Conservation (phyloP, 129 eudicot species). For the Artemisia tridentata region DNA sequence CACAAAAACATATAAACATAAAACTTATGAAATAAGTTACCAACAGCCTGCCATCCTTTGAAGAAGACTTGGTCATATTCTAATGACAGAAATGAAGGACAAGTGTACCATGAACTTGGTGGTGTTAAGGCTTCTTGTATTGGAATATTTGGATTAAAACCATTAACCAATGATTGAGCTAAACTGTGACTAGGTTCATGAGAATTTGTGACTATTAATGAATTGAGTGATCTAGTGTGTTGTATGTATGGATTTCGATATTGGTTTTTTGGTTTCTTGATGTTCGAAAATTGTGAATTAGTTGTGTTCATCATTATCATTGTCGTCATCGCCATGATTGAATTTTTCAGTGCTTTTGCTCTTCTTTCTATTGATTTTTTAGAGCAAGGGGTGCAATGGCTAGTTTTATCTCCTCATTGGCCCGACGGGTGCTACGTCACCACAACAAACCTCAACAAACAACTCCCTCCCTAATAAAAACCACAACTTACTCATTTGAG, state of each 20-base stretch:
- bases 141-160: slow-evolving; percentile 76
- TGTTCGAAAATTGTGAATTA: slow-evolving; percentile 18
- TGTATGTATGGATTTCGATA: slow-evolving; percentile 23
- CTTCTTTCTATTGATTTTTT: background rate
- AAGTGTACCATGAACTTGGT: slow-evolving; percentile 87
- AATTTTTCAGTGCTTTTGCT: slow-evolving; percentile 13
- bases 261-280: slow-evolving; percentile 23
- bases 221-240: slow-evolving; percentile 15
- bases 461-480: too few species aligned
- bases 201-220: slow-evolving; percentile 20
- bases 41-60: slow-evolving; percentile 91
- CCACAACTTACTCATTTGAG: too few species aligned
- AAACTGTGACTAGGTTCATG: slow-evolving; percentile 29
- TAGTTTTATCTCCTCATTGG: too few species aligned
- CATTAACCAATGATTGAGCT: slow-evolving; percentile 36
- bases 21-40: slow-evolving; percentile 26
- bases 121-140: slow-evolving; percentile 82
- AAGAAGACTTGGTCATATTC: slow-evolving; percentile 75
- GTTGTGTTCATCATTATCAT: slow-evolving; percentile 31
- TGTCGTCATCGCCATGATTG: slow-evolving; percentile 22
- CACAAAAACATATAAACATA: background rate
- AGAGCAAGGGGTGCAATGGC: too few species aligned
- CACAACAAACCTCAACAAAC: too few species aligned
- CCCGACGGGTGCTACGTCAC: too few species aligned
- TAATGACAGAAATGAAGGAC: slow-evolving; percentile 53